phyloP scores from a whole-genome alignment of 345 rosid genomes.

The Noccaea caerulescens region DNA sequence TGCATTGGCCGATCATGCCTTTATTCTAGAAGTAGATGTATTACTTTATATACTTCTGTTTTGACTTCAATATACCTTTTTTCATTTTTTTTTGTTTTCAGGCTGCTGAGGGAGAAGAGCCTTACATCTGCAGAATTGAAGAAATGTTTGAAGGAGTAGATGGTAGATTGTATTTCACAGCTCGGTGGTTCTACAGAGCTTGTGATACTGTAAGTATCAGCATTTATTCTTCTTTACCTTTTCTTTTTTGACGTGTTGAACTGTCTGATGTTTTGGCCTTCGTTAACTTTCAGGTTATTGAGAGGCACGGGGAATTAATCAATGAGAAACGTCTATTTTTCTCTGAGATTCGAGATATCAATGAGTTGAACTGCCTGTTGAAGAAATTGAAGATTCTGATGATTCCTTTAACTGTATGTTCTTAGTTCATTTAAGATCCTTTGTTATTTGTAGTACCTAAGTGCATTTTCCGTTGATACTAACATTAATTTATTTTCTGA shows the following conservation, averaged over 20 bases:
- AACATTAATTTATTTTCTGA: conserved; percentile 20
- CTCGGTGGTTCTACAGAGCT: conserved; percentile 83
- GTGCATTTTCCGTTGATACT: neutral
- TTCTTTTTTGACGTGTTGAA: neutral
- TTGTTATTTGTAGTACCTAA: neutral
- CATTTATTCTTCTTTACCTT: neutral
- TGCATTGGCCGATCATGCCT: neutral
- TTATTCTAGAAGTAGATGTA: neutral
- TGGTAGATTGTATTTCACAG: conserved; percentile 53
- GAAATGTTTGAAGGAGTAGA: conserved; percentile 67
- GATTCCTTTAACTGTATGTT: conserved; percentile 52
- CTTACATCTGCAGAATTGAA: conserved; percentile 57
- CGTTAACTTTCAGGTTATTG: conserved; percentile 53
- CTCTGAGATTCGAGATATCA: conserved; percentile 60
- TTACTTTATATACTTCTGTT: neutral
- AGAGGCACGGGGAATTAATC: conserved; percentile 33
- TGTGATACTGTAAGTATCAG: conserved; percentile 63
- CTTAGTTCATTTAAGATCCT: neutral
- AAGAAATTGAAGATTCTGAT: conserved; percentile 53
- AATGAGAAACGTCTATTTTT: conserved; percentile 61
- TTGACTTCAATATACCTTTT: neutral
- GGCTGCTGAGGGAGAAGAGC: conserved; percentile 56
- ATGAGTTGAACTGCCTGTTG: conserved; percentile 56
- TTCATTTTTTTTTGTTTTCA: conserved; percentile 10
- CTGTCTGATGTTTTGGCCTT: conserved; percentile 8